These are phyloP conservation scores for Falciphora oryzae DNA, from an alignment of 2,329 filamentous ascomycete species.

Conservation along the genomic window DNA sequence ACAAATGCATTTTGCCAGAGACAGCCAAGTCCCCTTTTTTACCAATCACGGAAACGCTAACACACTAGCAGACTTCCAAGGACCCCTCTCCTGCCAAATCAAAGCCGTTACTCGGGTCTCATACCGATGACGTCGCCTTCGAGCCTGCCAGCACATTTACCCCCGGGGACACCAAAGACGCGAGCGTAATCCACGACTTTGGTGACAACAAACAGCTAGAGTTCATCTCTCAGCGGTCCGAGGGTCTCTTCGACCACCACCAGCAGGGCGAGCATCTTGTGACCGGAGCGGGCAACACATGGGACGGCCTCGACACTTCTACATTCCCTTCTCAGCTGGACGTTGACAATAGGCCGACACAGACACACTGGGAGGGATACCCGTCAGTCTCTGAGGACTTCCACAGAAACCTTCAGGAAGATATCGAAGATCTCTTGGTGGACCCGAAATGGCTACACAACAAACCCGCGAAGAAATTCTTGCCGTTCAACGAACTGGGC, in stretches of 20 bases:
- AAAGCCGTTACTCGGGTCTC: not conserved
- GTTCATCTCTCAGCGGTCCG: not conserved
- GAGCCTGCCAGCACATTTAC: too few species aligned
- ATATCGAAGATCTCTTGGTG: not conserved
- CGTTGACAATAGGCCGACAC: not conserved
- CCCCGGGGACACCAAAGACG: not conserved
- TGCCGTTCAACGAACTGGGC: constrained; percentile 3
- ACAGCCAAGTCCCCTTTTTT: too few species aligned
- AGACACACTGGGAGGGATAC: not conserved
- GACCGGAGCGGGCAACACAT: not conserved
- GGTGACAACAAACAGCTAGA: not conserved
- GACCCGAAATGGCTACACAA: not conserved
- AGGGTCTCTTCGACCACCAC: not conserved
- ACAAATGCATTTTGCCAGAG: too few species aligned
- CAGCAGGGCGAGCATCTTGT: not conserved
- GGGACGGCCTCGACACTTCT: not conserved
- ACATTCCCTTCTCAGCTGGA: not conserved
- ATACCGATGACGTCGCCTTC: not conserved
- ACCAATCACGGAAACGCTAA: not conserved
- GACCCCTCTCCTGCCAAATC: not conserved
- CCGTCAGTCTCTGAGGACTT: not conserved
- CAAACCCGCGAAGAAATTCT: not conserved
- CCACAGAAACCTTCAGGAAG: not conserved
- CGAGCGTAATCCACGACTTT: not conserved
- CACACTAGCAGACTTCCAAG: not conserved